Conservation (phyloP, 345 rosid species). For the Dovyalis caffra region DNA sequence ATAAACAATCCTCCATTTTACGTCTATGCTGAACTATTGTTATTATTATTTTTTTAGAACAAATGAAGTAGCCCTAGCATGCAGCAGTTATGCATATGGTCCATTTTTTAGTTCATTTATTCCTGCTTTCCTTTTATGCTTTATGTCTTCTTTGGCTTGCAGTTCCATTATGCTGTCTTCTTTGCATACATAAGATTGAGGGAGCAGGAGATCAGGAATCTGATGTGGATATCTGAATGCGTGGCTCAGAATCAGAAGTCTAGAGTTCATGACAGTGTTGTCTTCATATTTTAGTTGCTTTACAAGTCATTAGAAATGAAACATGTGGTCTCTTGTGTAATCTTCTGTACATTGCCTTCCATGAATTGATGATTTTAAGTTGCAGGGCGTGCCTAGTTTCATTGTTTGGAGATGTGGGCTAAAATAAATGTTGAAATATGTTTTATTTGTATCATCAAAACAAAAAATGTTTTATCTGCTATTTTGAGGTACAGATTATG, state of each 20-base stretch:
- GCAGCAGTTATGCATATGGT: not conserved
- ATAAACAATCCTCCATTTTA: too few relatives aligned
- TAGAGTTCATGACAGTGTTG: conserved; percentile 96
- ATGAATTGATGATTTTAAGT: conserved; percentile 1
- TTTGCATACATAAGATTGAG: conserved; percentile 95
- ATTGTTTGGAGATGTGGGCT: conserved; percentile 7
- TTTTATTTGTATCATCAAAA: not conserved
- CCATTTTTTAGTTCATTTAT: not conserved
- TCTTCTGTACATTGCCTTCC: conserved; percentile 2
- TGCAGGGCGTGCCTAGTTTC: conserved; percentile 19
- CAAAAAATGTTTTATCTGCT: conserved; percentile 7
- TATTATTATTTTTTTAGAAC: too few relatives aligned
- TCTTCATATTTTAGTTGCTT: conserved; percentile 71
- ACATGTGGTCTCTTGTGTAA: not conserved
- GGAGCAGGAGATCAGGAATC: conserved; percentile 97
- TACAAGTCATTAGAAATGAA: not conserved
- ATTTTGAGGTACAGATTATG: too few relatives aligned
- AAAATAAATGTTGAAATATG: conserved; percentile 7
- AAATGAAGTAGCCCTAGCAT: too few relatives aligned
- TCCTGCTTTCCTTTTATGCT: not conserved
- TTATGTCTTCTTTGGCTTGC: conserved; percentile 19
- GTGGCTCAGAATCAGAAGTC: conserved; percentile 99
- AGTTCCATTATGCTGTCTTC: conserved; percentile 95
- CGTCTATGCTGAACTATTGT: too few relatives aligned
- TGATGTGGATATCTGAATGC: conserved; percentile 98